Percentiles rank a stretch among this genome's conserved stretches.
Conservation (phyloP, 2,329 filamentous ascomycete species). For the Cadophora sp. region DNA sequence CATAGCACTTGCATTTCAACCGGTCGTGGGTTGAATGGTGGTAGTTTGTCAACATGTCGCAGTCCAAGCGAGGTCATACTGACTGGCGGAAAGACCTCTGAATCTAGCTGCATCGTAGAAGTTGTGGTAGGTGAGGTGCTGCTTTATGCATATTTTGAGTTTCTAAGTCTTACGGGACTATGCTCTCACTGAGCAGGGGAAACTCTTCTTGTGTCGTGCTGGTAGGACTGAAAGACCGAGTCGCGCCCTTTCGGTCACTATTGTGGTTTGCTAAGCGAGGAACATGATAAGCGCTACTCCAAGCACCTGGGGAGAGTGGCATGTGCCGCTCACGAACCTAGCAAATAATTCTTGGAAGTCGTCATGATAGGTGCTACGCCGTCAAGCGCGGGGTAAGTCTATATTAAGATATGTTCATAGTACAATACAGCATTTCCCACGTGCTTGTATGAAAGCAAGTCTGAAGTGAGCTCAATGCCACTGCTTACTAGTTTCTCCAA, state of each 20-base stretch:
- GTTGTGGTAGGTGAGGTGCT: not conserved
- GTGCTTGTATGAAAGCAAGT: too few relatives aligned
- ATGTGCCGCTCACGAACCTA: not conserved
- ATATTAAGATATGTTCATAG: too few relatives aligned
- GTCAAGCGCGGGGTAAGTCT: too few relatives aligned
- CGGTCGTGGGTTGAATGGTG: not conserved
- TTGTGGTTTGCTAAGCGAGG: not conserved
- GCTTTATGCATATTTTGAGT: not conserved
- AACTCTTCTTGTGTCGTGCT: not conserved
- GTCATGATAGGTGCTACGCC: not conserved
- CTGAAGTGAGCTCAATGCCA: too few relatives aligned
- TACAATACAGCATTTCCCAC: too few relatives aligned
- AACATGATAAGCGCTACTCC: not conserved
- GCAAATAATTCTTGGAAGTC: not conserved
- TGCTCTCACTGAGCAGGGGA: too few relatives aligned
- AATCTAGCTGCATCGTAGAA: too few relatives aligned
- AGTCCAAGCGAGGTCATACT: not conserved
- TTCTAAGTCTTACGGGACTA: not conserved
- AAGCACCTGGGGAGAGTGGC: not conserved
- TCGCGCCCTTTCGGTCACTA: not conserved
- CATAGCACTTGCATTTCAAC: slow-evolving; percentile 15
- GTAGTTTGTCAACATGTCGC: slow-evolving; percentile 6
- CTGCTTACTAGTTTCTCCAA: too few relatives aligned
- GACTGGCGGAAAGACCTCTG: too few relatives aligned
- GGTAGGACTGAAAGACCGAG: not conserved